Percentiles rank a stretch among this genome's conserved stretches.
Conservation (phyloP, 176 grass and related monocot species). For the Neostapfia colusana region DNA sequence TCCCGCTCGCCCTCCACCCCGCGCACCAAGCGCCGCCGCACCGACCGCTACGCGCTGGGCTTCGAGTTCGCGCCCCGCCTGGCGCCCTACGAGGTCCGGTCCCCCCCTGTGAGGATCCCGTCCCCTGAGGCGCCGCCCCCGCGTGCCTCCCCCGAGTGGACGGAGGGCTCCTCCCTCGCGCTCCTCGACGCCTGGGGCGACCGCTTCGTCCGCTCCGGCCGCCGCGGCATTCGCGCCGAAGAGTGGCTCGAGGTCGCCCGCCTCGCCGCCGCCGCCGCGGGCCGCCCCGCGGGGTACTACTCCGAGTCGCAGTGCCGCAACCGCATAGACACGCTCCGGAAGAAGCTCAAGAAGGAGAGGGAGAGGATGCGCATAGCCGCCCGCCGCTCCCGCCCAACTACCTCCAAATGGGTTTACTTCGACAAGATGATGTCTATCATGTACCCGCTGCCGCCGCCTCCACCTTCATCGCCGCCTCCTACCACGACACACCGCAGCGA, state of each 20-base stretch:
- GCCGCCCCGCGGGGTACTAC: slow-evolving; percentile 29
- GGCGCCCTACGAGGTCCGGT: neutral
- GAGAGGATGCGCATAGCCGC: slow-evolving; percentile 29
- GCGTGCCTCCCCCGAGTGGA: slow-evolving; percentile 48
- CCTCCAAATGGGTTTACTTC: slow-evolving; percentile 73
- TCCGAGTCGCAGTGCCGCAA: slow-evolving; percentile 81
- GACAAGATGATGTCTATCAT: slow-evolving; percentile 61
- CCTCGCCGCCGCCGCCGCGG: slow-evolving; percentile 29
- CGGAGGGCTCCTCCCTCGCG: slow-evolving; percentile 72
- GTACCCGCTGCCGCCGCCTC: slow-evolving; percentile 13
- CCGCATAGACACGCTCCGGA: slow-evolving; percentile 77
- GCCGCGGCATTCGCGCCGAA: slow-evolving; percentile 56
- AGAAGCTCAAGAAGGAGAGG: slow-evolving; percentile 84
- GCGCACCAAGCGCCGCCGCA: slow-evolving; percentile 46
- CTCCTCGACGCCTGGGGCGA: slow-evolving; percentile 85
- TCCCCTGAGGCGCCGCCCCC: neutral
- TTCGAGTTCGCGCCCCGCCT: slow-evolving; percentile 77
- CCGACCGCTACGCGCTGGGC: slow-evolving; percentile 53
- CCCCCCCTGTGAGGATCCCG: neutral
- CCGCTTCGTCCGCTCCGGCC: slow-evolving; percentile 56
- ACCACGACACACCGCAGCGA: neutral
- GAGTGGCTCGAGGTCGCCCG: slow-evolving; percentile 81
- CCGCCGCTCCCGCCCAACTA: slow-evolving; percentile 5
- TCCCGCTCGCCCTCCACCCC: slow-evolving; percentile 43
- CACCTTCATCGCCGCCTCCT: neutral